Percentiles rank a stretch among this genome's conserved stretches.
Conservation (phyloP, 2,329 filamentous ascomycete species). For the Lachnellula arida region DNA sequence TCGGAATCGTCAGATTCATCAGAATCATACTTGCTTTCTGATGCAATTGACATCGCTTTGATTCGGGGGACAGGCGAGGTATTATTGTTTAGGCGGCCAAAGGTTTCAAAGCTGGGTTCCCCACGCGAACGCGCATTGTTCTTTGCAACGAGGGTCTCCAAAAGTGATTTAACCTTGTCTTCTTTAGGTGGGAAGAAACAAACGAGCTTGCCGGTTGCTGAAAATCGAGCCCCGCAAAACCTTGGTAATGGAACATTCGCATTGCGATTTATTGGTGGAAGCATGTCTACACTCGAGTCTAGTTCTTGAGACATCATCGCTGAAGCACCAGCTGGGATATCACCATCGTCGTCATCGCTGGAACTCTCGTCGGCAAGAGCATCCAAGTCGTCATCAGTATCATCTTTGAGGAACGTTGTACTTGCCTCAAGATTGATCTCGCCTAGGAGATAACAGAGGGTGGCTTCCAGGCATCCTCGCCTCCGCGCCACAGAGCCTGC, state of each 20-base stretch:
- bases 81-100: constrained; percentile 51
- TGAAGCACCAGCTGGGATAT: constrained; percentile 32
- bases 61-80: constrained; percentile 43
- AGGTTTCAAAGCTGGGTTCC: constrained; percentile 56
- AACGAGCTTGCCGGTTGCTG: constrained; percentile 56
- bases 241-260: constrained; percentile 52
- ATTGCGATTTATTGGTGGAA: constrained; percentile 46
- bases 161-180: constrained; percentile 45
- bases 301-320: constrained; percentile 60
- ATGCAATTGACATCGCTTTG: constrained; percentile 30
- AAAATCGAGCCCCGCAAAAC: constrained; percentile 57
- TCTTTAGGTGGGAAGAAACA: constrained; percentile 69
- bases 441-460: constrained; percentile 59
- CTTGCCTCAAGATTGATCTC: constrained; percentile 58
- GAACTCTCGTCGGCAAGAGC: constrained; percentile 71
- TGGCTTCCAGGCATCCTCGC: constrained; percentile 58
- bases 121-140: constrained; percentile 43
- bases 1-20: constrained; percentile 32
- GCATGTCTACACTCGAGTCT: constrained; percentile 46
- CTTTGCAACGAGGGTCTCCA: constrained; percentile 43
- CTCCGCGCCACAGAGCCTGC: constrained; percentile 51
- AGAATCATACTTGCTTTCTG: constrained; percentile 36
- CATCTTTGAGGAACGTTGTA: constrained; percentile 56
- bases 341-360: constrained; percentile 70
- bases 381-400: constrained; percentile 55